phyloP scores from a whole-genome alignment of 2,329 filamentous ascomycete genomes.

The Ampelomyces quisqualis region DNA sequence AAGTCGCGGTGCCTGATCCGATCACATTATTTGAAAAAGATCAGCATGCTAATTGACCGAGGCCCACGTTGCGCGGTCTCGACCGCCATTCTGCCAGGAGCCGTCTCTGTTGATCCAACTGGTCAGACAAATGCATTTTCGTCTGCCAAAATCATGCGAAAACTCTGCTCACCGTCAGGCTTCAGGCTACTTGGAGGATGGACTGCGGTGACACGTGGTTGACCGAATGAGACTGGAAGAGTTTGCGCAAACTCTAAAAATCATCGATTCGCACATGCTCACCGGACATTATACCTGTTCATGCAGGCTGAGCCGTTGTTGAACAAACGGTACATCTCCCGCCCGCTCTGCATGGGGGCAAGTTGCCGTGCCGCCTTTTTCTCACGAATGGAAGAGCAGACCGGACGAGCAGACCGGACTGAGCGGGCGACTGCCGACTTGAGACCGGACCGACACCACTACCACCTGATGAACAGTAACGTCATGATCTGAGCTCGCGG shows the following conservation, averaged over 20 bases:
- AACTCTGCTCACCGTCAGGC: conserved; percentile 1
- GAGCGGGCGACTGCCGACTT: conserved; percentile 22
- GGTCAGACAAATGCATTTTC: conserved; percentile 2
- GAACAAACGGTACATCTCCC: conserved; percentile 28
- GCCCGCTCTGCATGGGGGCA: conserved; percentile 26
- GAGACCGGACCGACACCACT: conserved; percentile 23
- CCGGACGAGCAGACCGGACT: conserved; percentile 6
- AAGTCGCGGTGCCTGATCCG: conserved; percentile 4
- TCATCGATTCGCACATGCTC: conserved; percentile 17
- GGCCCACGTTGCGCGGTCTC: conserved; percentile 28
- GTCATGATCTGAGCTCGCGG: conserved; percentile 36
- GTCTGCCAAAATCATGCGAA: too few relatives aligned
- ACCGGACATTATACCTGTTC: conserved; percentile 18
- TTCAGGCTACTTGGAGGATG: conserved; percentile 4
- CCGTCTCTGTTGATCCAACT: conserved; percentile 9
- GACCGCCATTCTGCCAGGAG: conserved; percentile 17
- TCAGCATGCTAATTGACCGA: conserved; percentile 23
- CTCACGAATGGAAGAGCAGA: conserved; percentile 12
- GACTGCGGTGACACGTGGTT: conserved; percentile 4
- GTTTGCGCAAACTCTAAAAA: conserved; percentile 6
- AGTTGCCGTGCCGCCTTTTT: conserved; percentile 28
- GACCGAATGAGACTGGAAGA: conserved; percentile 1
- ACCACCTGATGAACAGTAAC: conserved; percentile 23
- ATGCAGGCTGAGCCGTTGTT: conserved; percentile 31
- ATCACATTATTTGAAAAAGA: conserved; percentile 9